Percentiles rank a stretch among this genome's conserved stretches.
phyloP scores from a whole-genome alignment of 306 rosid genomes.

The Biancaea sappan region DNA sequence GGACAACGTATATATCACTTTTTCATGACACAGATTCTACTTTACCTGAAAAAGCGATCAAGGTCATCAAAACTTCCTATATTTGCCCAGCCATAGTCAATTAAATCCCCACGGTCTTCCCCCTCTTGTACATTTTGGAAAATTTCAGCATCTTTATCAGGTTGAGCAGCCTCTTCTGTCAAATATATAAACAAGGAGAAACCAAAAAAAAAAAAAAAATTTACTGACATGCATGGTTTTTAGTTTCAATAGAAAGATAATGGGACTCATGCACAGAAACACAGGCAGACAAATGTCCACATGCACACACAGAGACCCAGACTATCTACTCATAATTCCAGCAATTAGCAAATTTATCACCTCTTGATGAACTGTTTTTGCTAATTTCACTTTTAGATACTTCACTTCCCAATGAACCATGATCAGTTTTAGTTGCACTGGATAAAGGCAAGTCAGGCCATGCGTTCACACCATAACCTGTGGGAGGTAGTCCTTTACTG shows the following conservation, averaged over 20 bases:
- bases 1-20: slow-evolving; percentile 21
- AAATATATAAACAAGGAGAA: slow-evolving; percentile 40
- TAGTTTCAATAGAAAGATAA: slow-evolving; percentile 11
- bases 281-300: slow-evolving; percentile 17
- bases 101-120: slow-evolving; percentile 78
- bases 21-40: slow-evolving; percentile 21
- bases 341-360: slow-evolving; percentile 43
- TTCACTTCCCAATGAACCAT: slow-evolving; percentile 50
- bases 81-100: slow-evolving; percentile 86
- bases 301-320: slow-evolving; percentile 12
- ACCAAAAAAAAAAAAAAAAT: slow-evolving; percentile 10
- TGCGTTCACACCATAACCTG: slow-evolving; percentile 46
- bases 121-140: slow-evolving; percentile 58
- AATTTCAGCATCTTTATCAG: slow-evolving; percentile 53
- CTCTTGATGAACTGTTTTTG: slow-evolving; percentile 47
- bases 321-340: slow-evolving; percentile 26
- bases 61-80: slow-evolving; percentile 96
- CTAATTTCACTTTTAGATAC: slow-evolving; percentile 48
- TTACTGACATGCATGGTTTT: slow-evolving; percentile 23
- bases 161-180: slow-evolving; percentile 56
- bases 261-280: slow-evolving; percentile 25
- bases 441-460: slow-evolving; percentile 71
- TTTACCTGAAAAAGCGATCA: slow-evolving; percentile 87
- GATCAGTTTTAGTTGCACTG: slow-evolving; percentile 50
- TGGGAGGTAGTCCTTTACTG: slow-evolving; percentile 47